phyloP scores from a whole-genome alignment of 768 basidiomycete species.

The Leccinum arenicola region DNA sequence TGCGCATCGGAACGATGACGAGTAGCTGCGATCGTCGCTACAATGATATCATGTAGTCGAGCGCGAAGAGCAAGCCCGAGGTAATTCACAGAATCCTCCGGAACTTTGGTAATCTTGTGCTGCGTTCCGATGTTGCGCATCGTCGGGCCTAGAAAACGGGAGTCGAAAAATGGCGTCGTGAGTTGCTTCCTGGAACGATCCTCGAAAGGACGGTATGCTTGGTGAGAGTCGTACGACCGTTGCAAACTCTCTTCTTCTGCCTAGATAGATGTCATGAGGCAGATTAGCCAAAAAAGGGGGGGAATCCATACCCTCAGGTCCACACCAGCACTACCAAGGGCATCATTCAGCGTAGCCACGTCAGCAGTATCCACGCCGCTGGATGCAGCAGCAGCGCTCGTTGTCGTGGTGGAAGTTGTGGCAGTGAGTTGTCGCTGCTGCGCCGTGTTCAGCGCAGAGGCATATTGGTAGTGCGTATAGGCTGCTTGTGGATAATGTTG shows the following conservation, averaged over 20 bases:
- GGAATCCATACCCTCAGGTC: slow-evolving; percentile 62
- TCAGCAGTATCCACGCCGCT: slow-evolving; percentile 60
- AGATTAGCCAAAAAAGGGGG: not conserved
- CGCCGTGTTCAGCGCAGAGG: slow-evolving; percentile 26
- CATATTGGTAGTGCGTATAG: slow-evolving; percentile 44
- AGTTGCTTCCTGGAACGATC: slow-evolving; percentile 82
- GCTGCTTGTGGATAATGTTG: slow-evolving; percentile 37
- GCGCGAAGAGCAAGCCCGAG: slow-evolving; percentile 75
- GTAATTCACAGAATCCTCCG: slow-evolving; percentile 74
- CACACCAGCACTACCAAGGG: slow-evolving; percentile 82
- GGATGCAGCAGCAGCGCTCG: slow-evolving; percentile 24
- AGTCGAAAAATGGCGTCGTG: slow-evolving; percentile 64
- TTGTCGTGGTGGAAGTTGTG: slow-evolving; percentile 15
- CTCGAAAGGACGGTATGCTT: slow-evolving; percentile 63
- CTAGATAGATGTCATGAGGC: slow-evolving; percentile 36
- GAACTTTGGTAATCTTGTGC: slow-evolving; percentile 65
- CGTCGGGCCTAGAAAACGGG: slow-evolving; percentile 57
- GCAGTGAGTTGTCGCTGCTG: slow-evolving; percentile 25
- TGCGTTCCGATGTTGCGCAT: slow-evolving; percentile 66
- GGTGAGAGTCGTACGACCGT: slow-evolving; percentile 58
- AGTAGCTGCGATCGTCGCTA: slow-evolving; percentile 64
- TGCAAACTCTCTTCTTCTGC: slow-evolving; percentile 86
- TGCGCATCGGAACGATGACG: slow-evolving; percentile 69
- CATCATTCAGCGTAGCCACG: slow-evolving; percentile 78
- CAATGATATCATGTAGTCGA: slow-evolving; percentile 68